Evolutionary conservation across 169 alveolate genomes (phyloP).

Genomic region (Perkinsus marinus): DNA sequence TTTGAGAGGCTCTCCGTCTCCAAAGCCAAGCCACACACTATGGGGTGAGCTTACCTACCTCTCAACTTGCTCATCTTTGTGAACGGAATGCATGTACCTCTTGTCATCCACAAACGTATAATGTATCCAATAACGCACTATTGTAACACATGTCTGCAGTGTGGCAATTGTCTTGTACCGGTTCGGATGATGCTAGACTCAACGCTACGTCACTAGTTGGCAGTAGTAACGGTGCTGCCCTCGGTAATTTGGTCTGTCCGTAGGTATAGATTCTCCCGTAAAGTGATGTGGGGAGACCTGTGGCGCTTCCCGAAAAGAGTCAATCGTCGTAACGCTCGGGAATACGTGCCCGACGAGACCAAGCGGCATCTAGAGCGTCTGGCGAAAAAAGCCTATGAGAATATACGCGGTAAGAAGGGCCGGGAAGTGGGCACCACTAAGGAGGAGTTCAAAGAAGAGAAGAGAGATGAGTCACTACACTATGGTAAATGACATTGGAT

Average conservation of each 20-base stretch:
- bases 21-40: neutral
- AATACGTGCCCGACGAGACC: slow-evolving; percentile 45
- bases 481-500: neutral
- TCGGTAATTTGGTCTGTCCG: slow-evolving; percentile 15
- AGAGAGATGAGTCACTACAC: neutral
- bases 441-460: neutral
- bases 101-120: too few relatives aligned
- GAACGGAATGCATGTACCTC: too few relatives aligned
- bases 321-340: slow-evolving; percentile 61
- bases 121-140: neutral
- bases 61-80: too few relatives aligned
- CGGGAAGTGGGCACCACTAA: slow-evolving; percentile 10
- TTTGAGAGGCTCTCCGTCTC: slow-evolving; percentile 33
- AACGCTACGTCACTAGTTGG: too few relatives aligned
- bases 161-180: too few relatives aligned
- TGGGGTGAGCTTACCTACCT: neutral
- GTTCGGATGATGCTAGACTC: too few relatives aligned
- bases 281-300: slow-evolving; percentile 74
- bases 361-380: slow-evolving; percentile 34
- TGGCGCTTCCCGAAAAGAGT: slow-evolving; percentile 65
- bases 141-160: neutral
- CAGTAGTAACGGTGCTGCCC: neutral
- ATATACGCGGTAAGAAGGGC: slow-evolving; percentile 4
- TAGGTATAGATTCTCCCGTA: slow-evolving; percentile 41
- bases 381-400: slow-evolving; percentile 22